phyloP scores from a whole-genome alignment of 192 early-diverging fungal genomes.

The Pilaira anomala region DNA sequence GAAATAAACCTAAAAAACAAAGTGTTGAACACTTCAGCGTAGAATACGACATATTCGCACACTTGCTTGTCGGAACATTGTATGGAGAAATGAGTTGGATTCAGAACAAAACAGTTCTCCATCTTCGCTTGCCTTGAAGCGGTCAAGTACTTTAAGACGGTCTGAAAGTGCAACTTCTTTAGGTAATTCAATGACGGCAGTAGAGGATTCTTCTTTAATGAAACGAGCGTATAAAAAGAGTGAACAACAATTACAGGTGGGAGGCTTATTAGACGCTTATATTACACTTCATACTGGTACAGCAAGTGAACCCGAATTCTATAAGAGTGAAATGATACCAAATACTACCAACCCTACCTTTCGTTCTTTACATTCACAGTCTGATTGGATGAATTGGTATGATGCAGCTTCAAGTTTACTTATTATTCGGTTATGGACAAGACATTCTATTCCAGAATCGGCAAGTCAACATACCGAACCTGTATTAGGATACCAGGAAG shows the following conservation, averaged over 20 bases:
- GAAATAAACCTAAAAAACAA: no score
- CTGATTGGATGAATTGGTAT: slow-evolving; percentile 18
- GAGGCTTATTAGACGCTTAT: slow-evolving; percentile 40
- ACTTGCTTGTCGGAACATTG: slow-evolving; percentile 31
- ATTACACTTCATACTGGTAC: slow-evolving; percentile 38
- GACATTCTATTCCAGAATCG: slow-evolving; percentile 29
- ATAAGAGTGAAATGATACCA: slow-evolving; percentile 32
- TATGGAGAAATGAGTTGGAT: slow-evolving; percentile 20
- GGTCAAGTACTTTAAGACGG: slow-evolving; percentile 19
- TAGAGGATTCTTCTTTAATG: slow-evolving; percentile 22
- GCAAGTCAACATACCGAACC: slow-evolving; percentile 12
- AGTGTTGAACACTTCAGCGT: slow-evolving; percentile 10
- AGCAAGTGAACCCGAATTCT: slow-evolving; percentile 32
- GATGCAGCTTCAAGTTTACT: slow-evolving; percentile 20
- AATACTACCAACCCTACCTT: slow-evolving; percentile 37
- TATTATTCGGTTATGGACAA: slow-evolving; percentile 26
- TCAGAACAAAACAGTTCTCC: neutral
- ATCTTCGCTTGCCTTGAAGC: no score
- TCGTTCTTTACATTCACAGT: slow-evolving; percentile 18
- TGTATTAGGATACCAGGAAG: neutral
- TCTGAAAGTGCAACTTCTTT: slow-evolving; percentile 22
- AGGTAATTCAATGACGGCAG: slow-evolving; percentile 11
- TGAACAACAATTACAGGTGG: neutral
- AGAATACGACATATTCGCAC: slow-evolving; percentile 33
- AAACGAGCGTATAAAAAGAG: slow-evolving; percentile 20